These are phyloP conservation scores for Caryopteris hybrid DNA, from an alignment of 305 asterid species.

Conservation along the genomic window DNA sequence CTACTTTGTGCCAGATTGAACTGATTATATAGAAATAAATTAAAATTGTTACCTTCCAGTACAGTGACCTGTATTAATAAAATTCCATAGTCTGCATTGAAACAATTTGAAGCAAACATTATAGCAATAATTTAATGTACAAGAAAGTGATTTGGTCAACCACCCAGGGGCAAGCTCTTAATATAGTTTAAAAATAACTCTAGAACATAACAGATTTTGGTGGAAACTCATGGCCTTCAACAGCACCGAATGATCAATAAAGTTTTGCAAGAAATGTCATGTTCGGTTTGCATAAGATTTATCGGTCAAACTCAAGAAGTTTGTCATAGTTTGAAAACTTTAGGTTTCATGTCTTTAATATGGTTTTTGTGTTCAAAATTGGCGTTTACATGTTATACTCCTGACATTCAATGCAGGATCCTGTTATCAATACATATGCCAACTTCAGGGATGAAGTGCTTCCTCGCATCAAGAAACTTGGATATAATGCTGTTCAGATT, in stretches of 20 bases:
- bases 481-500: constrained; percentile 97
- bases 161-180: not conserved
- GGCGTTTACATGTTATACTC: constrained; percentile 5
- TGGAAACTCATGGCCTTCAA: constrained; percentile 4
- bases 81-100: not conserved
- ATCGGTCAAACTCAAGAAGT: constrained; percentile 8
- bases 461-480: constrained; percentile 96
- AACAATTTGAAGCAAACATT: not conserved
- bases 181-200: not conserved
- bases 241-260: constrained; percentile 1
- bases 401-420: constrained; percentile 57
- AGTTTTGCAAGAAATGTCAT: not conserved
- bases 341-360: not conserved
- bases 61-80: not conserved
- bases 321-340: not conserved
- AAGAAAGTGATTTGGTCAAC: not conserved
- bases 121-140: not conserved
- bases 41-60: not conserved
- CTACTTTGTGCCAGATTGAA: not conserved
- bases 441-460: constrained; percentile 95
- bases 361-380: constrained; percentile 7
- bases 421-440: constrained; percentile 81
- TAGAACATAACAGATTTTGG: not conserved
- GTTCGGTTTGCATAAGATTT: not conserved
- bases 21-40: not conserved